Evolutionary conservation across 345 rosid genomes (phyloP).

Genomic region (Durio zibethinus): DNA sequence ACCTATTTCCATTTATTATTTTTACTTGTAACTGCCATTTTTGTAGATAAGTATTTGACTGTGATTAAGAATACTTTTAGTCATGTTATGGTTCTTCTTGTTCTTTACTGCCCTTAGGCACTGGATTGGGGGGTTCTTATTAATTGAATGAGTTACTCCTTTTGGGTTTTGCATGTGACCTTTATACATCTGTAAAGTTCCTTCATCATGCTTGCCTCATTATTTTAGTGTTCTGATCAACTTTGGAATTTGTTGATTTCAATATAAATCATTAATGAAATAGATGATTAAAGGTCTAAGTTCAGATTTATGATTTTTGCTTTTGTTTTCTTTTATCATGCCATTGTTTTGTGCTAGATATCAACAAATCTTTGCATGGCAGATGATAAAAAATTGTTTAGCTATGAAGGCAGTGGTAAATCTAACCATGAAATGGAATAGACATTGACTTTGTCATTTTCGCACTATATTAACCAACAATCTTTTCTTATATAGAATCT

Average conservation of each 20-base stretch:
- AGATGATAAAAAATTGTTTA: no score
- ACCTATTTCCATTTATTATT: background rate
- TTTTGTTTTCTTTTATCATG: background rate
- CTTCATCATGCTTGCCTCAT: slow-evolving; percentile 5
- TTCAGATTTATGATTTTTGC: background rate
- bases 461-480: background rate
- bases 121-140: background rate
- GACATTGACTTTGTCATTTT: slow-evolving; percentile 14
- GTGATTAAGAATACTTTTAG: background rate
- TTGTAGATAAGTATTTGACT: background rate
- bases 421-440: background rate
- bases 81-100: background rate
- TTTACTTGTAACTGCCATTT: background rate
- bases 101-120: background rate
- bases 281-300: background rate
- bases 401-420: background rate
- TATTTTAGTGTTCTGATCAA: background rate
- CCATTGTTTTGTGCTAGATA: background rate
- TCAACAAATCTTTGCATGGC: no score
- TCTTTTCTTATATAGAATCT: background rate
- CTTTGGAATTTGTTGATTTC: background rate
- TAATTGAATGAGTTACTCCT: slow-evolving; percentile 3
- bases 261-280: background rate
- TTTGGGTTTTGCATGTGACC: slow-evolving; percentile 3
- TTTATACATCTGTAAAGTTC: background rate